Percentiles rank a stretch among this genome's conserved stretches.
These are phyloP conservation scores for Cercospora sesami DNA, from an alignment of 2,329 filamentous ascomycete genomes.

Conservation along the genomic window DNA sequence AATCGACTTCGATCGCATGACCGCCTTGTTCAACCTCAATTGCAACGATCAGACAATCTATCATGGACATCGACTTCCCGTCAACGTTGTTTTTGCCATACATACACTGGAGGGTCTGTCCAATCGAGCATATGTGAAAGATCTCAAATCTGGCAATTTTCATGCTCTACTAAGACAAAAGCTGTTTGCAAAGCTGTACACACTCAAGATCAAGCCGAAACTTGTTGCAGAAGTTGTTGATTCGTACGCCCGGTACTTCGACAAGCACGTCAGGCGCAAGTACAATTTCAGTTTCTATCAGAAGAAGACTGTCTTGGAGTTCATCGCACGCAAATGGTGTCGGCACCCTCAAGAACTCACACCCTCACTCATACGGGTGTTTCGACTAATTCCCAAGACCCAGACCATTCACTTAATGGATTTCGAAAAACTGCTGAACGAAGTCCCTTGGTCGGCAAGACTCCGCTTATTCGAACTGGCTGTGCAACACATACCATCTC, in stretches of 20 bases:
- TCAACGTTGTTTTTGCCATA: conserved; percentile 15
- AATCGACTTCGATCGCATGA: conserved; percentile 5
- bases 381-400: neutral
- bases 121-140: neutral
- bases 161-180: neutral
- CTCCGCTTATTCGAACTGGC: conserved; percentile 13
- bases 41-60: neutral
- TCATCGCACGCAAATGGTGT: conserved; percentile 8
- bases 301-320: neutral
- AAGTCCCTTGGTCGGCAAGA: conserved; percentile 2
- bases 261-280: neutral
- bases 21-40: conserved; percentile 1
- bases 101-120: conserved; percentile 6
- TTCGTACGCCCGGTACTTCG: conserved; percentile 4
- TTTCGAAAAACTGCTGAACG: neutral
- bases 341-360: conserved; percentile 6
- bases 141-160: neutral
- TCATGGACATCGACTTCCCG: conserved; percentile 1
- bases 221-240: conserved; percentile 1
- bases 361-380: neutral
- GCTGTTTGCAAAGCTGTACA: conserved; percentile 12
- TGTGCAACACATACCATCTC: conserved; percentile 7
- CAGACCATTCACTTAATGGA: neutral
- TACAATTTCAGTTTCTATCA: neutral
- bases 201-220: neutral